Evolutionary conservation across 2,329 filamentous ascomycete genomes (phyloP).

Genomic region (Cladophialophora bantiana): DNA sequence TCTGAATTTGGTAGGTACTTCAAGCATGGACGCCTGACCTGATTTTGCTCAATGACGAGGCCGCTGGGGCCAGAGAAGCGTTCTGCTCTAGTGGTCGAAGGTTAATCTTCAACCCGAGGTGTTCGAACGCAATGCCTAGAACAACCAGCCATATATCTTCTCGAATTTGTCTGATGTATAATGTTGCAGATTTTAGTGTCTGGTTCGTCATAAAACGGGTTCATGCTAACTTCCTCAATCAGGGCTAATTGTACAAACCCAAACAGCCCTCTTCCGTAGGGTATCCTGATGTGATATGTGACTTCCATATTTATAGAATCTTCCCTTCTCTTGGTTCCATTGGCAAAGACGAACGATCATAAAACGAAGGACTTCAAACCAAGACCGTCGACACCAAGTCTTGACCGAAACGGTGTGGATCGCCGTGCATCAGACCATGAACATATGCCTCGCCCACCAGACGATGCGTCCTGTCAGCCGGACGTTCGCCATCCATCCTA

Average conservation of each 20-base stretch:
- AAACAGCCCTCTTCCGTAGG: background rate
- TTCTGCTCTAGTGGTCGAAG: slow-evolving; percentile 21
- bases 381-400: slow-evolving; percentile 18
- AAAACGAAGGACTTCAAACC: slow-evolving; percentile 6
- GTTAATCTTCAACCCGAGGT: slow-evolving; percentile 26
- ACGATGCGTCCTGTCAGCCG: slow-evolving; percentile 6
- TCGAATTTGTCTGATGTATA: slow-evolving; percentile 32
- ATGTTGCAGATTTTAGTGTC: background rate
- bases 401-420: slow-evolving; percentile 13
- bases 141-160: slow-evolving; percentile 36
- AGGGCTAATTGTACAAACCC: background rate
- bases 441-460: slow-evolving; percentile 28
- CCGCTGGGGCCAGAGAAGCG: slow-evolving; percentile 39
- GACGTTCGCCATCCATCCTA: background rate
- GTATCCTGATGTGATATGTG: background rate
- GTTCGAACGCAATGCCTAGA: slow-evolving; percentile 33
- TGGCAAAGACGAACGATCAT: background rate
- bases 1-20: background rate
- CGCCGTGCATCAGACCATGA: slow-evolving; percentile 25
- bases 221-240: slow-evolving; percentile 14
- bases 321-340: background rate
- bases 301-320: background rate
- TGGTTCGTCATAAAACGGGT: background rate
- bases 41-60: slow-evolving; percentile 30
- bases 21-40: background rate